These are phyloP conservation scores for Besnoitia besnoiti DNA, from an alignment of 169 alveolate species.

Conservation along the genomic window DNA sequence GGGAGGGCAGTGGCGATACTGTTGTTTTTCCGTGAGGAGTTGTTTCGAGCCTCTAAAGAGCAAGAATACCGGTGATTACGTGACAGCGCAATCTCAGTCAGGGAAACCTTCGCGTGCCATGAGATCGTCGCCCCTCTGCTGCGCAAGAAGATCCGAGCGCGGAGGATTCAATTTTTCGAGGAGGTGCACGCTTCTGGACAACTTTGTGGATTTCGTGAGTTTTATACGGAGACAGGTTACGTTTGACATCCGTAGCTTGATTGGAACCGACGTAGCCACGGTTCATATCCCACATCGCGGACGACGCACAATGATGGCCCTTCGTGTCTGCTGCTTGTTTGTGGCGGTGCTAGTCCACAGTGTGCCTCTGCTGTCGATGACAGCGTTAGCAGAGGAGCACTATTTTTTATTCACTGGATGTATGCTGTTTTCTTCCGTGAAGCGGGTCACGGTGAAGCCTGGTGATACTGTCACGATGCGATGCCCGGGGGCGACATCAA, in stretches of 20 bases:
- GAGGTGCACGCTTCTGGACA: too few species aligned
- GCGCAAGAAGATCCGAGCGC: too few species aligned
- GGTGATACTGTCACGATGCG: not conserved
- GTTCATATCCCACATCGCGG: not conserved
- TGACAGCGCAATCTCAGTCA: too few species aligned
- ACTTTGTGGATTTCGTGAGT: too few species aligned
- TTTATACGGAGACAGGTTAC: too few species aligned
- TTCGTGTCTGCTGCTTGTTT: not conserved
- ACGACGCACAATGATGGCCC: not conserved
- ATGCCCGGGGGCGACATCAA: not conserved
- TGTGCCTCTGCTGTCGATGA: not conserved
- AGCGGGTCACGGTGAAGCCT: not conserved
- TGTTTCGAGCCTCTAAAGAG: too few species aligned
- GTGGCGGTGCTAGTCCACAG: not conserved
- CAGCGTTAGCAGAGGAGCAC: not conserved
- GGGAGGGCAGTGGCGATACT: too few species aligned
- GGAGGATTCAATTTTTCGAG: too few species aligned
- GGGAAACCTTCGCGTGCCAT: too few species aligned
- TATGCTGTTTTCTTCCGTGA: not conserved
- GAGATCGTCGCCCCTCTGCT: too few species aligned
- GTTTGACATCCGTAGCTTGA: not conserved
- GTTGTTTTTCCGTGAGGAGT: too few species aligned
- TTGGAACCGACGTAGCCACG: not conserved
- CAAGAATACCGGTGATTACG: too few species aligned
- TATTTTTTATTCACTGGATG: not conserved